Evolutionary conservation across 2,329 filamentous ascomycete genomes (phyloP), one percentile per base, ranked within the genome.

Genomic region (Trichophyton simii): DNA sequence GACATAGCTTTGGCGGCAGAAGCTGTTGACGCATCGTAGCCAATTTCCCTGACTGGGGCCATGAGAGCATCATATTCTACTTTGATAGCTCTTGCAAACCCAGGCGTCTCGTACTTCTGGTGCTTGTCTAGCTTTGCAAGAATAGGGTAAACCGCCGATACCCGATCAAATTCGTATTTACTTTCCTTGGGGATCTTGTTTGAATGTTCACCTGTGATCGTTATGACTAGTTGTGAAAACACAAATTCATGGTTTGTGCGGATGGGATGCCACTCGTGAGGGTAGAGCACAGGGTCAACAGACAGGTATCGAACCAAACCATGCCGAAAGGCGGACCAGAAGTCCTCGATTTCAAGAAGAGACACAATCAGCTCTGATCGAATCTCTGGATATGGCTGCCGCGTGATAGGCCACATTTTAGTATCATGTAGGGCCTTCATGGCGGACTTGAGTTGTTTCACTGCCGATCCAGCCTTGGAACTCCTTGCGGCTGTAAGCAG

Each of bases 331-430:
- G 81, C 82, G 4, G 70, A 66, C n/a, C 73, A 71, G 63, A 76
- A 81, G 5, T 77, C 68, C 9, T 73, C 71, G 0, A 68, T 68
- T 0, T 74, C 68, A 13, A 84, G 72, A 2, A 81, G 71, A 8
- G 75, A 73, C 3, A 80, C 71, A 52, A 83, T 78, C 4, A 83
- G 68, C 41, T 82, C 78, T 61, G 83, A 77, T 7, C 82, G 76
- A 0, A 85, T 66, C 13, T 78, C 75, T 0, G 81, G 74, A 41
- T 79, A 78, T 0, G 84, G 84, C 63, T 85, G 83, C 15, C 77
- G 76, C 34, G 78, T 75, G 7, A 80, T 64, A 0, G 79, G 77
- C 74, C 77, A 83, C 7, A 75, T 63, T 0, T 69, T 67, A 0
- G 75, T 73, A 50, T 73, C 65, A 18, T 73, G 70, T 28, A 80